Conservation (phyloP, 1,139 yeast species). For the Geotrichum phurueaensis region DNA sequence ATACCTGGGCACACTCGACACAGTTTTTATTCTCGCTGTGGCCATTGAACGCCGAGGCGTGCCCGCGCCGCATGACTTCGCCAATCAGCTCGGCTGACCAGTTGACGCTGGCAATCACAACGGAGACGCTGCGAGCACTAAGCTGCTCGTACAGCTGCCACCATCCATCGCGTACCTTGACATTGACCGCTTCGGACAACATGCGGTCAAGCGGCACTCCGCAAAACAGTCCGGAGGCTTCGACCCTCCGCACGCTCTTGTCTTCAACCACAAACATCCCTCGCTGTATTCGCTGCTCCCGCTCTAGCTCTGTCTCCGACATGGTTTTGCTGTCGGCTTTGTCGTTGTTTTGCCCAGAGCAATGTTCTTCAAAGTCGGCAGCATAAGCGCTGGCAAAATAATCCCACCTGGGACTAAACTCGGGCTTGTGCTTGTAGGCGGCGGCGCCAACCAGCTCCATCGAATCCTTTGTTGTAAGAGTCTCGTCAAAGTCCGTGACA, state of each 20-base stretch:
- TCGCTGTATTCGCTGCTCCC: slow-evolving; percentile 44
- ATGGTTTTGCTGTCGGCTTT: not conserved
- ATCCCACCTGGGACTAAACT: slow-evolving; percentile 39
- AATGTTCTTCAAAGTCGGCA: slow-evolving; percentile 35
- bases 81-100: slow-evolving; percentile 55
- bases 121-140: slow-evolving; percentile 32
- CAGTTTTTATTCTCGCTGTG: slow-evolving; percentile 10
- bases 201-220: slow-evolving; percentile 40
- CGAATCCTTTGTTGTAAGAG: slow-evolving; percentile 56
- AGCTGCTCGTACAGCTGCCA: slow-evolving; percentile 36
- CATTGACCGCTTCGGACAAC: slow-evolving; percentile 35
- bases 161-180: slow-evolving; percentile 44
- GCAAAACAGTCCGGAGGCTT: slow-evolving; percentile 40
- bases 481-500: slow-evolving; percentile 67
- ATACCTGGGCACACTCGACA: slow-evolving; percentile 13
- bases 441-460: slow-evolving; percentile 47
- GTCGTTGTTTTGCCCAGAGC: not conserved
- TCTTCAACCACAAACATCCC: slow-evolving; percentile 46
- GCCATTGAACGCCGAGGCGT: not conserved
- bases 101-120: slow-evolving; percentile 54
- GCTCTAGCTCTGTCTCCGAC: slow-evolving; percentile 13
- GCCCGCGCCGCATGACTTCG: slow-evolving; percentile 36
- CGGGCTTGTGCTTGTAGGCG: slow-evolving; percentile 42
- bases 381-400: slow-evolving; percentile 46
- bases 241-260: slow-evolving; percentile 47